A percentile compares a stretch with the other conserved stretches of the same genome.
These are phyloP conservation scores for Colletotrichum agaves DNA, from an alignment of 2,329 filamentous ascomycete genomes.

Conservation along the genomic window DNA sequence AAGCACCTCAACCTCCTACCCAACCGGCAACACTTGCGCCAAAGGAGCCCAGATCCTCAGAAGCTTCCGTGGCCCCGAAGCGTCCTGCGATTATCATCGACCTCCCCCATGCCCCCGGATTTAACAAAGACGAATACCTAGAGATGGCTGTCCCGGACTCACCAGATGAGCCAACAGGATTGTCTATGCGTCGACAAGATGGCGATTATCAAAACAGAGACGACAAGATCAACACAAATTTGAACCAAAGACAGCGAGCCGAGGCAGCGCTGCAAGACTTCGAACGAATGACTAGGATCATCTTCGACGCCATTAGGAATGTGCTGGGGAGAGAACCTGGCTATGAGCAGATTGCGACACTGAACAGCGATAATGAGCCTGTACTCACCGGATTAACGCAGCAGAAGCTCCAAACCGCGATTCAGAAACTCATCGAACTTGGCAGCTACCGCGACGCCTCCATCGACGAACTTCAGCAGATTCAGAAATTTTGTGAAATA, in stretches of 20 bases:
- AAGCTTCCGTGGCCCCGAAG: background rate
- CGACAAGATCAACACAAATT: constrained; percentile 67
- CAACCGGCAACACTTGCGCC: background rate
- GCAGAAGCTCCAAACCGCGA: constrained; percentile 75
- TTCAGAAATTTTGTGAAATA: constrained; percentile 84
- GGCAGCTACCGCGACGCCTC: constrained; percentile 77
- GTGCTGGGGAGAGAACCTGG: constrained; percentile 66
- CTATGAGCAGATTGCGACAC: constrained; percentile 64
- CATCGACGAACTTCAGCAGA: constrained; percentile 76
- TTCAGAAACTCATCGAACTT: constrained; percentile 78
- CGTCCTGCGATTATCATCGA: constrained; percentile 57
- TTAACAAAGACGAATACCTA: constrained; percentile 65
- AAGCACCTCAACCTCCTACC: background rate
- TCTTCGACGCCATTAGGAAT: constrained; percentile 83
- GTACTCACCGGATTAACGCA: constrained; percentile 76
- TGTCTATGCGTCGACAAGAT: constrained; percentile 63
- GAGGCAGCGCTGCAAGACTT: constrained; percentile 79
- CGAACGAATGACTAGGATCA: constrained; percentile 73
- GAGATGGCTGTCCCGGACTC: constrained; percentile 54
- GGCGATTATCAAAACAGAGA: constrained; percentile 56
- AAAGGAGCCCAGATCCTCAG: background rate
- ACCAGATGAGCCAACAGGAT: constrained; percentile 57
- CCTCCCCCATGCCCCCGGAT: constrained; percentile 50
- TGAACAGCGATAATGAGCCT: constrained; percentile 68
- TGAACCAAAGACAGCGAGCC: constrained; percentile 85